These are phyloP conservation scores for Ganoderma multipileum DNA, from an alignment of 1,284 basidiomycete species.

Conservation along the genomic window DNA sequence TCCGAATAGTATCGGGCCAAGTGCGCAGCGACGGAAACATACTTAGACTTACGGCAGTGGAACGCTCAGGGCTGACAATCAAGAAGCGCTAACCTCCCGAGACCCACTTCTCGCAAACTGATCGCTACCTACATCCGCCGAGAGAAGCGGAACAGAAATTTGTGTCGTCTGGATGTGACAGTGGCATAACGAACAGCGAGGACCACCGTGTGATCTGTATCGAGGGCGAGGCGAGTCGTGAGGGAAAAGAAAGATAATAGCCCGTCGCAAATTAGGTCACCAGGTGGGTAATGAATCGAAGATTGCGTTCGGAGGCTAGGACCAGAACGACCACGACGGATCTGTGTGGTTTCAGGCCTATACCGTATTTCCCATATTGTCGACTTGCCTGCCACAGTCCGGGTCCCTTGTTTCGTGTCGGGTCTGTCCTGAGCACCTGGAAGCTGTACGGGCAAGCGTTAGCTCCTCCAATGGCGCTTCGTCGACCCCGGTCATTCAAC, in stretches of 20 bases:
- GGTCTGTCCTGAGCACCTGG: neutral
- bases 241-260: conserved; percentile 9
- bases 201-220: conserved; percentile 3
- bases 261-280: conserved; percentile 14
- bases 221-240: conserved; percentile 14
- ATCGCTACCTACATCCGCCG: conserved; percentile 20
- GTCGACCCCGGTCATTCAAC: neutral
- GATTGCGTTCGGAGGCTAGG: conserved; percentile 5
- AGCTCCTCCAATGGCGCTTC: neutral
- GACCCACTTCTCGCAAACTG: conserved; percentile 11
- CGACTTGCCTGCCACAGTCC: neutral
- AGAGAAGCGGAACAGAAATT: conserved; percentile 24
- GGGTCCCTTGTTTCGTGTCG: conserved; percentile 8
- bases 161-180: conserved; percentile 16
- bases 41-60: conserved; percentile 6
- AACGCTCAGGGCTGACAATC: conserved; percentile 11
- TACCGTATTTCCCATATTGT: conserved; percentile 8
- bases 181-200: conserved; percentile 14
- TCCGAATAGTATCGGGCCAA: conserved; percentile 9
- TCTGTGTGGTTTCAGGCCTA: conserved; percentile 3
- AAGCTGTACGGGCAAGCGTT: conserved; percentile 10
- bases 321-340: conserved; percentile 1
- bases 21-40: conserved; percentile 8
- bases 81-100: conserved; percentile 7
- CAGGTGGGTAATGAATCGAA: conserved; percentile 26